phyloP scores from a whole-genome alignment of 139 green algal species.

The Tetradesmus lagerheimii region DNA sequence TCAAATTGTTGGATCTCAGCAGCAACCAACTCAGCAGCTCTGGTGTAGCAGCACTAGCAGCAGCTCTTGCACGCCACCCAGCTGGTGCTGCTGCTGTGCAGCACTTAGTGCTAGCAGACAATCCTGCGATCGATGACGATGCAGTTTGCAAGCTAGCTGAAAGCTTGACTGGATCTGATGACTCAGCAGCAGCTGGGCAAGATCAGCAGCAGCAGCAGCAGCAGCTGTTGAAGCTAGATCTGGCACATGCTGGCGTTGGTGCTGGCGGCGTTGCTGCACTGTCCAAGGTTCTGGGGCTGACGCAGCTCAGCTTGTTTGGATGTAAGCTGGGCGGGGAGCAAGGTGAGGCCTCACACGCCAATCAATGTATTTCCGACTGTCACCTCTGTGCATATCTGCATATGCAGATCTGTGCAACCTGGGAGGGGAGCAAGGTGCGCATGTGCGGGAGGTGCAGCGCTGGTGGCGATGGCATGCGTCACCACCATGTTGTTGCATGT shows the following conservation, averaged over 20 bases:
- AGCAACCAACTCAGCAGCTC: not conserved
- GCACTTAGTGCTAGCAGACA: slow-evolving; percentile 23
- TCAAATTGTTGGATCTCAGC: slow-evolving; percentile 17
- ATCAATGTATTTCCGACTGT: too few species aligned
- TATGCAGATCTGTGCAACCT: not conserved
- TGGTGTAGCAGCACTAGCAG: slow-evolving; percentile 17
- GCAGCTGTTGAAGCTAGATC: slow-evolving; percentile 29
- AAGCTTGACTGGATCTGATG: not conserved
- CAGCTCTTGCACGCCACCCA: not conserved
- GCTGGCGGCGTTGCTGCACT: not conserved
- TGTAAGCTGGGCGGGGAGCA: not conserved
- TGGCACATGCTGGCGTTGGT: not conserved
- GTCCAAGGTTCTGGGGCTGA: not conserved
- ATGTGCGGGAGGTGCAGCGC: too few species aligned
- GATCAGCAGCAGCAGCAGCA: slow-evolving; percentile 21
- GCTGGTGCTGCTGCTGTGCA: slow-evolving; percentile 10
- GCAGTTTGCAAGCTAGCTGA: not conserved
- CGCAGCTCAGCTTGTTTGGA: slow-evolving; percentile 26
- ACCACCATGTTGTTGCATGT: too few species aligned
- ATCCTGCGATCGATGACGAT: not conserved
- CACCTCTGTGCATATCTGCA: too few species aligned
- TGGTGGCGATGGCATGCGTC: too few species aligned
- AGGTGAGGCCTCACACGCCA: not conserved
- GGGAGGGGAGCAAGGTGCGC: too few species aligned
- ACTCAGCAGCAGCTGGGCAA: slow-evolving; percentile 10